These are phyloP conservation scores for Monosporozyma yasuniensis DNA, from an alignment of 805 yeast genomes.

Conservation along the genomic window DNA sequence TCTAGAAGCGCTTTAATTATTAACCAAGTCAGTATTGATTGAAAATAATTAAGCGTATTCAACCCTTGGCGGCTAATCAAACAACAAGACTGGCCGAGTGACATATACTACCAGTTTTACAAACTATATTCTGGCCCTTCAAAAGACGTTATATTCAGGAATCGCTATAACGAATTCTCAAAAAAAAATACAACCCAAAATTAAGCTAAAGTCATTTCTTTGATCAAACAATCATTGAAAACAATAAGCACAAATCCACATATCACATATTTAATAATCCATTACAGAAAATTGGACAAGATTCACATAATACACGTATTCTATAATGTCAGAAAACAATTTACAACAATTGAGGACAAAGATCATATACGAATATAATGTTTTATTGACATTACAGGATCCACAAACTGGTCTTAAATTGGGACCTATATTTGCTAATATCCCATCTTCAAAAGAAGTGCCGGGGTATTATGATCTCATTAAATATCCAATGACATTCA, in stretches of 20 bases:
- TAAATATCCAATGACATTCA: constrained; percentile 71
- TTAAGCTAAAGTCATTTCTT: neutral
- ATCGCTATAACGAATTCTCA: neutral
- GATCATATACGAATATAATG: constrained; percentile 15
- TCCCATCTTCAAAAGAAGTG: constrained; percentile 60
- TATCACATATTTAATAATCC: too few species aligned
- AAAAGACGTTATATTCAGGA: neutral
- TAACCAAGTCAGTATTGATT: neutral
- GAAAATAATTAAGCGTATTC: neutral
- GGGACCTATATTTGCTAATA: constrained; percentile 24
- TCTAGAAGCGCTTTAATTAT: neutral
- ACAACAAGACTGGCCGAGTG: neutral
- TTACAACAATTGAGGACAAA: neutral
- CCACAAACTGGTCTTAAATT: constrained; percentile 20
- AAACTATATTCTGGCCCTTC: neutral
- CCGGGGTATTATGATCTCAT: constrained; percentile 77
- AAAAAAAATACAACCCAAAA: neutral
- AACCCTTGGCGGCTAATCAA: neutral
- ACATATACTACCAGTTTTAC: neutral
- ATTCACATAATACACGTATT: neutral
- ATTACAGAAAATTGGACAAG: neutral
- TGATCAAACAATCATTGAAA: too few species aligned
- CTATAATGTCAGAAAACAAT: neutral
- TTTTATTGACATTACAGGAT: constrained; percentile 20
- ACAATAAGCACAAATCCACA: too few species aligned